Conservation (phyloP, 73 alveolate species). For the Paramecium caudatum region DNA sequence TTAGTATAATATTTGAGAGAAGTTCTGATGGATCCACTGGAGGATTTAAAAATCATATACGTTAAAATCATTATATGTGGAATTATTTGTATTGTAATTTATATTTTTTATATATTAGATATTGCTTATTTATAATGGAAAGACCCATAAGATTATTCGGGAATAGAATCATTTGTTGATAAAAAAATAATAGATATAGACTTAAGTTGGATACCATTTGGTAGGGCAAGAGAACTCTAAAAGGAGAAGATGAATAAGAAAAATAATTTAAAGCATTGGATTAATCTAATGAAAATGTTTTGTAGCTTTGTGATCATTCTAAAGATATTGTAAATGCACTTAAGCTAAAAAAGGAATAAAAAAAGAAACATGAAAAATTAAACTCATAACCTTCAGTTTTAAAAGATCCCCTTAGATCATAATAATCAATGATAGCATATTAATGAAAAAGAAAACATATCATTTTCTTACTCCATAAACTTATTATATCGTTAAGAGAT, state of each 20-base stretch:
- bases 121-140: slow-evolving; percentile 89
- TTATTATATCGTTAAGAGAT: background rate
- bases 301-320: background rate
- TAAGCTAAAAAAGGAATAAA: background rate
- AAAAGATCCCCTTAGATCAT: background rate
- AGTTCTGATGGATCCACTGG: slow-evolving; percentile 79
- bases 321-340: background rate
- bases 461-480: slow-evolving; percentile 66
- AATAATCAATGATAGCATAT: slow-evolving; percentile 10
- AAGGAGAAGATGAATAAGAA: slow-evolving; percentile 64
- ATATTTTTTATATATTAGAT: slow-evolving; percentile 26
- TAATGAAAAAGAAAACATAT: slow-evolving; percentile 28
- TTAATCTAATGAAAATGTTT: background rate
- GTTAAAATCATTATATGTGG: slow-evolving; percentile 89
- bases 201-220: slow-evolving; percentile 92
- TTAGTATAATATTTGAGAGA: slow-evolving; percentile 50
- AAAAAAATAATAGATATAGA: slow-evolving; percentile 88
- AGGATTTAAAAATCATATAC: slow-evolving; percentile 85
- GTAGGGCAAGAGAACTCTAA: slow-evolving; percentile 66
- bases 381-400: background rate
- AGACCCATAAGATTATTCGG: slow-evolving; percentile 93
- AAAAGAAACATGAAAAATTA: background rate
- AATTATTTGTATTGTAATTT: slow-evolving; percentile 84
- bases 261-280: slow-evolving; percentile 18
- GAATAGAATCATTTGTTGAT: slow-evolving; percentile 93